Evolutionary conservation across 2,329 filamentous ascomycete genomes (phyloP).

Genomic region (Dothiorella sarmentorum): DNA sequence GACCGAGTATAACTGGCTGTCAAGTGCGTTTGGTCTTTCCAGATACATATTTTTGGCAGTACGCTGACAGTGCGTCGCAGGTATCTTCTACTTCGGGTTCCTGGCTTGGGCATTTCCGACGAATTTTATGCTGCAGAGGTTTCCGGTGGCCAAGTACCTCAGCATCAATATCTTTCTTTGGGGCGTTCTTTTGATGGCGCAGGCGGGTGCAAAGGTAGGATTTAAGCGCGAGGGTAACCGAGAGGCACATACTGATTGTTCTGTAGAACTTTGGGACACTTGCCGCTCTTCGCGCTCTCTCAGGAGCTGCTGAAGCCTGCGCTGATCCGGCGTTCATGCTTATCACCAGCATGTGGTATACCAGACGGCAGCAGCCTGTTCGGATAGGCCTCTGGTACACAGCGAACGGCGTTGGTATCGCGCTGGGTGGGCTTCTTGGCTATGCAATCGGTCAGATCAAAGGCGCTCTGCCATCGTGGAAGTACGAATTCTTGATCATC

Average conservation of each 20-base stretch:
- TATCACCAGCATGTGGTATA: constrained; percentile 65
- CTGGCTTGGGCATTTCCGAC: constrained; percentile 54
- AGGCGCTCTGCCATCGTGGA: constrained; percentile 58
- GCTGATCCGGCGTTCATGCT: constrained; percentile 61
- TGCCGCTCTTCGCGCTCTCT: constrained; percentile 55
- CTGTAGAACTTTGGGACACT: constrained; percentile 50
- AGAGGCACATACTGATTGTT: background rate
- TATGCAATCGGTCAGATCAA: constrained; percentile 61
- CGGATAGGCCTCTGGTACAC: constrained; percentile 58
- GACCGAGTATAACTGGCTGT: constrained; percentile 57
- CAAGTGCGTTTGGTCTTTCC: constrained; percentile 25
- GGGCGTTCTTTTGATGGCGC: constrained; percentile 42
- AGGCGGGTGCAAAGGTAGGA: constrained; percentile 29
- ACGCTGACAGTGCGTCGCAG: background rate
- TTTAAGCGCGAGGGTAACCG: no score
- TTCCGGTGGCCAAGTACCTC: constrained; percentile 51
- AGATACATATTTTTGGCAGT: background rate
- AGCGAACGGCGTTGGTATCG: constrained; percentile 58
- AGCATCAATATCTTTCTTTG: constrained; percentile 58
- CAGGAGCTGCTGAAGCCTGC: constrained; percentile 56
- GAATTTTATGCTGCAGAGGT: constrained; percentile 45
- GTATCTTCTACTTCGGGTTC: constrained; percentile 56
- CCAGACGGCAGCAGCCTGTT: constrained; percentile 59
- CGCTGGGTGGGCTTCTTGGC: constrained; percentile 55
- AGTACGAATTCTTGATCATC: constrained; percentile 66